Evolutionary conservation across 306 rosid genomes (phyloP), one percentile per base, ranked within the genome.

Genomic region (Begonia peltatifolia): DNA sequence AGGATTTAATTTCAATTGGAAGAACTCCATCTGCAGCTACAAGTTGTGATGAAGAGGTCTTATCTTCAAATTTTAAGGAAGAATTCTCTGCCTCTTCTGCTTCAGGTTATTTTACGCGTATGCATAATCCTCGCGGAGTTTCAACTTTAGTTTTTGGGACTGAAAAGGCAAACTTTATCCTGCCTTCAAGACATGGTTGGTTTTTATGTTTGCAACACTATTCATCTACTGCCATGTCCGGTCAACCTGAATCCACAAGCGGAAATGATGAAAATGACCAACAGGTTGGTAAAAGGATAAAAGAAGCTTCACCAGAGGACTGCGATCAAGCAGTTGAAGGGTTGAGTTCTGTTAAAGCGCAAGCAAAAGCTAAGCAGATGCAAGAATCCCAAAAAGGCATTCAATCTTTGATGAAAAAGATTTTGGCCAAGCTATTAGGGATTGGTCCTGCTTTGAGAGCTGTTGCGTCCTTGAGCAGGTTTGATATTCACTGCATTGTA

Each of bases 241-340:
- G 79, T 46, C 73, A 54, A 7, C 66, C 70, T 3, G 79, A 81
- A 1, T 53, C 17, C 22, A 75, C 59, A 47, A 59, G 50, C 23
- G 62, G 76, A 2, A 67, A 68, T 1, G 69, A 63, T 48, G 63
- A 61, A 9, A 69, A 53, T 15, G 80, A 65, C 14, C 77, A 76
- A 8, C 46, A 48, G 36, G 68, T 58, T 47, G 63, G 71, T 12
- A 76, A 72, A 59, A 80, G 76, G 69, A 76, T 75, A 59, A 85
- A 76, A 54, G 86, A 83, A 43, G 90, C 95, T 12, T 85, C 97
- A 47, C 92, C 97, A 0, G 95, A 90, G 71, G 97, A 85, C 42
- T 90, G 97, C 46, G 97, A 90, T 75, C 80, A 85, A 52, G 97
- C 97, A 8, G 95, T 90, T 17, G 92, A 74, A 62, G 95, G 95